A percentile compares a stretch with the other conserved stretches of the same genome.
Conservation (phyloP, 176 grass and related monocot species). For the Pharus latifolius region DNA sequence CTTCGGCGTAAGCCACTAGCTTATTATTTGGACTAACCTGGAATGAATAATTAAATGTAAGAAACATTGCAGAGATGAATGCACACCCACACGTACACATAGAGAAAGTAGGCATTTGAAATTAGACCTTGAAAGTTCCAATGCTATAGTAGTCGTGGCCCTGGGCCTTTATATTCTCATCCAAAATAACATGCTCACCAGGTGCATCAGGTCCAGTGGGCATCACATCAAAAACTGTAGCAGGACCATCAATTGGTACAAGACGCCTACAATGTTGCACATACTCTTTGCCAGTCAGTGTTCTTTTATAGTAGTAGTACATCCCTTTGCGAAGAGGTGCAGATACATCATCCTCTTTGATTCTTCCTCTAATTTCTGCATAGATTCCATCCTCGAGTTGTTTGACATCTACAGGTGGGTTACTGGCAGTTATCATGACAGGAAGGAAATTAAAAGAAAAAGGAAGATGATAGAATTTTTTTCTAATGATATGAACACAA, state of each 20-base stretch:
- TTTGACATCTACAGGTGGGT: conserved; percentile 51
- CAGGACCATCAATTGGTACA: conserved; percentile 18
- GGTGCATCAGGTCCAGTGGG: conserved; percentile 48
- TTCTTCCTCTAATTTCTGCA: conserved; percentile 76
- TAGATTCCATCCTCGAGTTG: conserved; percentile 62
- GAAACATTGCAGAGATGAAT: background rate
- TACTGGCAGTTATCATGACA: background rate
- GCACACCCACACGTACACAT: background rate
- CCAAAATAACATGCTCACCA: conserved; percentile 71
- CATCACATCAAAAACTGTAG: conserved; percentile 67
- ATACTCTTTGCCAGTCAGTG: conserved; percentile 78
- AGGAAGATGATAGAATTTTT: background rate
- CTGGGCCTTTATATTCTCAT: conserved; percentile 74
- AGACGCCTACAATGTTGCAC: conserved; percentile 53
- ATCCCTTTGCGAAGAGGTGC: conserved; percentile 41
- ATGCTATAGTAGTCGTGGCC: conserved; percentile 72
- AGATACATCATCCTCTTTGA: conserved; percentile 76
- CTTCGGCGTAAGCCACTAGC: conserved; percentile 76
- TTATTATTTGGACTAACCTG: conserved; percentile 84
- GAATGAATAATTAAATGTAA: background rate
- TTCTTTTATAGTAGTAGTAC: conserved; percentile 79
- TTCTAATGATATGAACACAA: too few species aligned
- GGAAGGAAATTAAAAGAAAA: background rate
- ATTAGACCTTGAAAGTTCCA: conserved; percentile 52
- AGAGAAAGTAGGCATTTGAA: background rate